Conservation (phyloP, 805 yeast genomes). For the Suhomyces sp. region DNA sequence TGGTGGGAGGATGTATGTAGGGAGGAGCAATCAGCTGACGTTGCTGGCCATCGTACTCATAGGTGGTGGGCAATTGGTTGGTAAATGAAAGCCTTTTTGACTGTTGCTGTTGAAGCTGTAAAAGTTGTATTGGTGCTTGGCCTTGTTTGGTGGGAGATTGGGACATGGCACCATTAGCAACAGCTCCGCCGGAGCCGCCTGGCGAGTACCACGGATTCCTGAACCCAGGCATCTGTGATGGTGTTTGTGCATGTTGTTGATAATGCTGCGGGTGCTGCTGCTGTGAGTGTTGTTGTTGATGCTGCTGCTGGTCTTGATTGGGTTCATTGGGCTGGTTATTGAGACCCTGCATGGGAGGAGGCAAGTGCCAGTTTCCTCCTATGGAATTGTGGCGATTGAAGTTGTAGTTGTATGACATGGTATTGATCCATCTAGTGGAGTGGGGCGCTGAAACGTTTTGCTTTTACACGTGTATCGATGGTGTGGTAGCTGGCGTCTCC, state of each 20-base stretch:
- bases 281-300: neutral
- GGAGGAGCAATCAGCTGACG: slow-evolving; percentile 22
- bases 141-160: slow-evolving; percentile 28
- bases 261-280: slow-evolving; percentile 1
- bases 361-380: slow-evolving; percentile 38
- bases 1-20: slow-evolving; percentile 41
- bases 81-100: slow-evolving; percentile 35
- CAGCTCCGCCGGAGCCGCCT: slow-evolving; percentile 6
- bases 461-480: neutral
- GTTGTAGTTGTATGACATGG: slow-evolving; percentile 33
- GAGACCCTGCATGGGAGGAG: slow-evolving; percentile 23
- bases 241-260: slow-evolving; percentile 6
- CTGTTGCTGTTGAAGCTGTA: slow-evolving; percentile 22
- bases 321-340: slow-evolving; percentile 4
- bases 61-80: slow-evolving; percentile 49
- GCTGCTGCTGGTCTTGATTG: slow-evolving; percentile 3
- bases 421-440: neutral
- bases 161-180: slow-evolving; percentile 9
- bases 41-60: slow-evolving; percentile 37
- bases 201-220: slow-evolving; percentile 45
- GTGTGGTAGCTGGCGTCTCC: neutral
- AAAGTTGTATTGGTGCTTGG: slow-evolving; percentile 20
- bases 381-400: slow-evolving; percentile 37
- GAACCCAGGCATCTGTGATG: slow-evolving; percentile 26
- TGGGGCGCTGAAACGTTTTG: neutral